These are phyloP conservation scores for Scheffersomyces insectosa DNA, from an alignment of 1,139 yeast genomes.

Conservation along the genomic window DNA sequence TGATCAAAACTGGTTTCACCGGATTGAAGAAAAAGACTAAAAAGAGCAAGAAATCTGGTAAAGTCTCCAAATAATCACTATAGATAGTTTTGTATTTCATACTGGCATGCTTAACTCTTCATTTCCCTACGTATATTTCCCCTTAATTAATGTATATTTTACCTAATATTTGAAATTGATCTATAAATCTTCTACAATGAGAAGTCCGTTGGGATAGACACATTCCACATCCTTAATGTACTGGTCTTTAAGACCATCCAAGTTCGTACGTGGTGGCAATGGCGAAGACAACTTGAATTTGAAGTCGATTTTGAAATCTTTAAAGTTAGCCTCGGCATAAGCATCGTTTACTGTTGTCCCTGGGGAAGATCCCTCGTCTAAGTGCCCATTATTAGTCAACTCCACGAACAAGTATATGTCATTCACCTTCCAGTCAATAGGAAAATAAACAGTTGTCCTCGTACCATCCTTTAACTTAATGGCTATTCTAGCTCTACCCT, in stretches of 20 bases:
- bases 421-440: conserved; percentile 45
- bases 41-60: conserved; percentile 52
- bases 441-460: conserved; percentile 50
- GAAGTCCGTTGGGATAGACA: conserved; percentile 46
- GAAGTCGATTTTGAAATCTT: conserved; percentile 26
- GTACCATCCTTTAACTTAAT: conserved; percentile 56
- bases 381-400: conserved; percentile 28
- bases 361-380: conserved; percentile 23
- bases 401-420: conserved; percentile 66
- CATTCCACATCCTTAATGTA: conserved; percentile 30
- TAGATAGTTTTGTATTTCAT: neutral
- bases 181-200: conserved; percentile 35
- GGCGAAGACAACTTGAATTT: conserved; percentile 38
- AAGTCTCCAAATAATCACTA: conserved; percentile 22
- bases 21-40: conserved; percentile 67
- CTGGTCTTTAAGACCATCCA: conserved; percentile 24
- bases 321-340: conserved; percentile 22
- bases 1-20: conserved; percentile 59
- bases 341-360: conserved; percentile 17
- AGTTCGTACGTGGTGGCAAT: conserved; percentile 37
- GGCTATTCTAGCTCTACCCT: conserved; percentile 50
- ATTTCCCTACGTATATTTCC: neutral
- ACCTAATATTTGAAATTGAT: neutral
- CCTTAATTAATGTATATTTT: too few species aligned
- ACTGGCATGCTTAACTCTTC: neutral